phyloP scores from a whole-genome alignment of 352 stramenopile genomes.

The Elongisporangium anandrum region DNA sequence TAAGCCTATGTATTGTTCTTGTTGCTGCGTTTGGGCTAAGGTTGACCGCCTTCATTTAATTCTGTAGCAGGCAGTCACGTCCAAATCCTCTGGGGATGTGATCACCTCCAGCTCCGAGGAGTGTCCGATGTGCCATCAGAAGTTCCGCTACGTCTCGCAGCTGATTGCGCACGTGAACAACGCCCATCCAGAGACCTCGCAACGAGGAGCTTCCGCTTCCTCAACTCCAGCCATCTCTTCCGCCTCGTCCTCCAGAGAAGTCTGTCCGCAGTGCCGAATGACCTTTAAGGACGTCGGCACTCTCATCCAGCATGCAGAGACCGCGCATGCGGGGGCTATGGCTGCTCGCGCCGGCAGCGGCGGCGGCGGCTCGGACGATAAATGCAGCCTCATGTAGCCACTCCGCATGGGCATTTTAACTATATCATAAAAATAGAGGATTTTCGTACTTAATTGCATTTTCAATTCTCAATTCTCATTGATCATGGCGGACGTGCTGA shows the following conservation, averaged over 20 bases:
- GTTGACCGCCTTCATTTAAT: background rate
- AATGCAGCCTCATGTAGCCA: conserved; percentile 54
- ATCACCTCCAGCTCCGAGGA: conserved; percentile 44
- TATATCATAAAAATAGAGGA: background rate
- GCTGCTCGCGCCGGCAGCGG: conserved; percentile 8
- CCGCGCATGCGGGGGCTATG: conserved; percentile 21
- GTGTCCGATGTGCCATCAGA: conserved; percentile 71
- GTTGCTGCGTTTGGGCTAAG: background rate
- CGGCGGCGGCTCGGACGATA: conserved; percentile 30
- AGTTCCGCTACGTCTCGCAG: conserved; percentile 67
- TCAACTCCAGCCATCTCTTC: conserved; percentile 4
- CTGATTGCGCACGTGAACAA: conserved; percentile 75
- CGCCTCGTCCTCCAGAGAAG: conserved; percentile 24
- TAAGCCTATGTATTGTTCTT: conserved; percentile 5
- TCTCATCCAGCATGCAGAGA: conserved; percentile 64
- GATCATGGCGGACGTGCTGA: background rate
- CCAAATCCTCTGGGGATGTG: conserved; percentile 6
- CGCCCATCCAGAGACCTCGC: conserved; percentile 41
- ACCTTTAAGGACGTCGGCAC: conserved; percentile 47
- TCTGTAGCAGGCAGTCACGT: conserved; percentile 9
- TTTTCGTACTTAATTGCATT: background rate
- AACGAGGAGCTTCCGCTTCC: conserved; percentile 2
- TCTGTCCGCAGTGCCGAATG: conserved; percentile 65
- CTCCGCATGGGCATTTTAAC: background rate
- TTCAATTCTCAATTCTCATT: background rate